Base-by-base conservation (phyloP, 2,329 filamentous ascomycete species). In the Sarocladium strictum region DNA sequence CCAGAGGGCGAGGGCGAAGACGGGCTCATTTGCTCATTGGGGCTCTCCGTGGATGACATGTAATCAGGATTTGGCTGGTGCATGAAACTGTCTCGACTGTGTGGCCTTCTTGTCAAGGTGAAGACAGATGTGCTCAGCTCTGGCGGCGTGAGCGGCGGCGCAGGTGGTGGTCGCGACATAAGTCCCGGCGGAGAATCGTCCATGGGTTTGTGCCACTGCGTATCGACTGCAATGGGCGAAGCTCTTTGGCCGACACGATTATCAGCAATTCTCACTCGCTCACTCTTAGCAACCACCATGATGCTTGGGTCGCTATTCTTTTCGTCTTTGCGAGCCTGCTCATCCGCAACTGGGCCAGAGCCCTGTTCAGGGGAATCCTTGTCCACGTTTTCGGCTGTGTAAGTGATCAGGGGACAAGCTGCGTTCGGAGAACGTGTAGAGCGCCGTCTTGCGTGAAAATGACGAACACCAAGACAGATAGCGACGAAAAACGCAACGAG, bases 131-230 rank as follows among this genome's bases (percentile, higher is more conserved):
- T 65, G 55, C 72, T 74, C 53, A 75, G 63, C 56, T 72, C 70
- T 7, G 77, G 75, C 11, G 77, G 73, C 41, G 75, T 80, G 61
- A 80, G 64, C 55, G 78, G 77, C 55, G 74, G 73, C 43, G 77
- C 73, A 51, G 71, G 76, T 53, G 72, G 73, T 54, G 69, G 69
- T 43, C 72, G 68, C 49, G 69, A 64, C 57, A 71, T 63, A 57
- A 71, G 56, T 37, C 63, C 62, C 51, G 63, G 62, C 54, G 63
- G 61, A 19, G 58, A 59, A 64, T 61, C 62, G 60, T 51, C 29
- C 47, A 56, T 60, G 29, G 57, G 57, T 47, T 56, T 47, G 29
- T 38, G 58, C 67, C 65, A 66, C 45, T 60, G 61, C 32, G 61
- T 56, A 57, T 64, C 60, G 54, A 66, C 63, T 58, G 55, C 54